Conservation (phyloP, 2,329 filamentous ascomycete species). For the Cordyceps militaris region DNA sequence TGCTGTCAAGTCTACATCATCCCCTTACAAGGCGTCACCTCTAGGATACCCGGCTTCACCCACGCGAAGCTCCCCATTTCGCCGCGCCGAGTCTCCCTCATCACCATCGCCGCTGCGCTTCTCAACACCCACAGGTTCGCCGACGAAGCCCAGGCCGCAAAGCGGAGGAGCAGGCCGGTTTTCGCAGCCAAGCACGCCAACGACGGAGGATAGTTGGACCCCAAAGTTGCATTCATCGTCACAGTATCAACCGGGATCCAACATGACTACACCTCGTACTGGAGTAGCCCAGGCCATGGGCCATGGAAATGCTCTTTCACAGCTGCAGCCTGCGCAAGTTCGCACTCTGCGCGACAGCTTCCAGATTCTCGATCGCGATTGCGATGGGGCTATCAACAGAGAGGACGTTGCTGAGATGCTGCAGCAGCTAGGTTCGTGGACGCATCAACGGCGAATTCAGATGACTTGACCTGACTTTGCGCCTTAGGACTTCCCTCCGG, state of each 20-base stretch:
- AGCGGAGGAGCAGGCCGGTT: conserved; percentile 24
- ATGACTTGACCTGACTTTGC: not conserved
- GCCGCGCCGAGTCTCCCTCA: conserved; percentile 53
- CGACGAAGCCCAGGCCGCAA: conserved; percentile 37
- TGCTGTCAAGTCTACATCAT: conserved; percentile 41
- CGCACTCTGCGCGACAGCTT: conserved; percentile 87
- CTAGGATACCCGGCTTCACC: conserved; percentile 61
- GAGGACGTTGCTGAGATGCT: conserved; percentile 86
- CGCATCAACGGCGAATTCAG: not conserved
- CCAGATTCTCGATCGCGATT: conserved; percentile 84
- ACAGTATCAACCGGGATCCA: not conserved
- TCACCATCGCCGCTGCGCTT: conserved; percentile 60
- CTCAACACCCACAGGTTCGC: conserved; percentile 57
- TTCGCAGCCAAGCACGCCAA: conserved; percentile 36
- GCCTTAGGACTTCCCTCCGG: conserved; percentile 63
- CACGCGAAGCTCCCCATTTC: conserved; percentile 56
- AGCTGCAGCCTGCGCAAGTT: conserved; percentile 74
- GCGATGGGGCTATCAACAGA: conserved; percentile 73
- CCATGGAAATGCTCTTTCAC: conserved; percentile 54
- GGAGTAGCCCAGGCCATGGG: conserved; percentile 30
- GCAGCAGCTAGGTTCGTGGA: conserved; percentile 61
- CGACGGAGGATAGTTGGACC: conserved; percentile 32
- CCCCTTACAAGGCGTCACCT: conserved; percentile 63
- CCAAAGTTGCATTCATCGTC: conserved; percentile 20
- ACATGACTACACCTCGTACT: conserved; percentile 32